Evolutionary conservation across 768 basidiomycete species (phyloP), one percentile per base, ranked within the genome.

Genomic region (Phlebiopsis gigantea): DNA sequence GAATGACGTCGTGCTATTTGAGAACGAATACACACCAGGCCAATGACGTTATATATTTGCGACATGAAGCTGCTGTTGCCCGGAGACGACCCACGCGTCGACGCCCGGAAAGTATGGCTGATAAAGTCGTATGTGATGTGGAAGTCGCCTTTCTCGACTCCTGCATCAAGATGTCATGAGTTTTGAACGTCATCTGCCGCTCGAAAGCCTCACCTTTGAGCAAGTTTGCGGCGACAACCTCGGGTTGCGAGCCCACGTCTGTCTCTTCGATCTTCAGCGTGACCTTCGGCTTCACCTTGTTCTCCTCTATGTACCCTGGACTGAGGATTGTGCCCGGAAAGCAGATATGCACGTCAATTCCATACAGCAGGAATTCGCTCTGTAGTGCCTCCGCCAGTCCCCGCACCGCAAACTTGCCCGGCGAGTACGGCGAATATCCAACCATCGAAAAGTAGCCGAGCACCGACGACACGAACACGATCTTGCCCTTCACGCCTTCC

Each of bases 321-420:
- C 83, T 83, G 61, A 75, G 80, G 75, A 97, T 95, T 1, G 90
- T 90, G 1, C 79, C 79, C 0, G 94, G 92, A 72, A 91, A 86
- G 72, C 84, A 92, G 44, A 90, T 81, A 61, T 94, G 91, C 5
- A 92, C 80, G 51, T 77, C 75, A 65, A 92, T 88, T 49, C 78
- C 80, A 67, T 95, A 93, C 6, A 94, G 74, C 59, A 84, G 72
- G 48, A 92, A 73, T 65, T 96, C 94, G 24, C 83, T 87, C 7
- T 87, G 85, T 14, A 97, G 77, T 0, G 86, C 79, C 57, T 97
- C 94, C 14, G 90, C 90, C 0, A 97, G 81, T 14, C 88, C 93
- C 72, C 91, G 74, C 5, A 96, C 68, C 7, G 94, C 94, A 63
- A 89, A 87, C 67, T 96, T 96, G 9, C 83, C 87, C 0, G 93